Conservation (phyloP, 148 eudicot genomes). For the Chenopodium berlandieri region DNA sequence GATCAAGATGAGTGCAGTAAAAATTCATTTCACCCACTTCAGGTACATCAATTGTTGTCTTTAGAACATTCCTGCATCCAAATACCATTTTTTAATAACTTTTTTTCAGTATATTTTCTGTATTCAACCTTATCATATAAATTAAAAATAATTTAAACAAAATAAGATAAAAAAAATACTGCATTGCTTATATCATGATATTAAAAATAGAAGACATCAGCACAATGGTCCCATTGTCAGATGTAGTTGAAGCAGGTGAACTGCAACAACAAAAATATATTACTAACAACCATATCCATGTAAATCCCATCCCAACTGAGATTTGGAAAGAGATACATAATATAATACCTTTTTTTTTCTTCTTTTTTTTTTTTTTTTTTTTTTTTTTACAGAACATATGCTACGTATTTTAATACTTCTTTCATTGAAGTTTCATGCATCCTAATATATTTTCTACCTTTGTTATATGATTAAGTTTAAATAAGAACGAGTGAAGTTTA, state of each 20-base stretch:
- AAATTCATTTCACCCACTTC: slow-evolving; percentile 71
- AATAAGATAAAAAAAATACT: not conserved
- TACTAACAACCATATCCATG: not conserved
- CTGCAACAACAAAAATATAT: not conserved
- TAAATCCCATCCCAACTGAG: not conserved
- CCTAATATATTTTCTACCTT: too few relatives aligned
- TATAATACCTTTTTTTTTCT: too few relatives aligned
- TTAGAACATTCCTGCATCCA: slow-evolving; percentile 75
- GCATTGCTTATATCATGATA: slow-evolving; percentile 2
- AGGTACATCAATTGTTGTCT: slow-evolving; percentile 83
- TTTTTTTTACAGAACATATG: too few relatives aligned
- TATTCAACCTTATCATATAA: not conserved
- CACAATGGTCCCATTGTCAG: slow-evolving; percentile 25
- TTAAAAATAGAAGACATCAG: slow-evolving; percentile 9
- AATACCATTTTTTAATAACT: not conserved
- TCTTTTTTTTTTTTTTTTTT: too few relatives aligned
- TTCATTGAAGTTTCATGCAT: too few relatives aligned
- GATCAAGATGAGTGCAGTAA: slow-evolving; percentile 87
- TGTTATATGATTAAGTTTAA: too few relatives aligned
- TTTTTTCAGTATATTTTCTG: not conserved
- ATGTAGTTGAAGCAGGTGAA: slow-evolving; percentile 21
- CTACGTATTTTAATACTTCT: too few relatives aligned
- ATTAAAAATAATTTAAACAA: not conserved
- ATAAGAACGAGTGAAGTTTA: too few relatives aligned
- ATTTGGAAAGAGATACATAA: not conserved